phyloP scores from a whole-genome alignment of 2,329 filamentous ascomycete species.

The Peltaster fructicola region DNA sequence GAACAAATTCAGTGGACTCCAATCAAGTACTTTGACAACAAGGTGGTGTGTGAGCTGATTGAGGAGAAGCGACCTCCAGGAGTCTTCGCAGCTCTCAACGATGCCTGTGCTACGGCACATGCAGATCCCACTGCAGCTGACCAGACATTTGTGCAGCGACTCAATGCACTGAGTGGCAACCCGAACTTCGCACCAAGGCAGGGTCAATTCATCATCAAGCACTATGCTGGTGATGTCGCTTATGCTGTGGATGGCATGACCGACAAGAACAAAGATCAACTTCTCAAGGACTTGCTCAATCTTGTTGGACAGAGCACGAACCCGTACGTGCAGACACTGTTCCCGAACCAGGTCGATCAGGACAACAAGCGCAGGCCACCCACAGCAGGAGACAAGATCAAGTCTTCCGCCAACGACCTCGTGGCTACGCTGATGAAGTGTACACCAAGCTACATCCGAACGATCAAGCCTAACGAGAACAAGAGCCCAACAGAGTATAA shows the following conservation, averaged over 20 bases:
- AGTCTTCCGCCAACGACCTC: constrained; percentile 80
- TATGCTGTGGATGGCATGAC: constrained; percentile 95
- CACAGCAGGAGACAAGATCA: constrained; percentile 92
- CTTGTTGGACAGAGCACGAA: constrained; percentile 73
- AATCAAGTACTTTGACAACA: constrained; percentile 99
- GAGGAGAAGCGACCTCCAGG: constrained; percentile 80
- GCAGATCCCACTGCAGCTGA: constrained; percentile 89
- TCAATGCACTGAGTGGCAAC: constrained; percentile 75
- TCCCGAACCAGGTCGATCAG: constrained; percentile 85
- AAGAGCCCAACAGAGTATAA: constrained; percentile 93
- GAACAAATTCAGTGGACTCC: constrained; percentile 98
- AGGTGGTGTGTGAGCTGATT: constrained; percentile 93
- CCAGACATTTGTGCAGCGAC: constrained; percentile 81
- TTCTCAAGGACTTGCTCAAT: constrained; percentile 83
- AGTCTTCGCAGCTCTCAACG: constrained; percentile 89
- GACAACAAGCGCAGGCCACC: constrained; percentile 90
- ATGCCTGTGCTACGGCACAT: constrained; percentile 95
- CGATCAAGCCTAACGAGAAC: constrained; percentile 98
- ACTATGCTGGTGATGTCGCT: constrained; percentile 91
- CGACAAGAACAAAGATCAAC: constrained; percentile 97
- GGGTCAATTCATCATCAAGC: constrained; percentile 95
- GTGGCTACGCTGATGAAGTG: constrained; percentile 95
- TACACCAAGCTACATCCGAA: constrained; percentile 92
- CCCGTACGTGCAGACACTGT: constrained; percentile 68
- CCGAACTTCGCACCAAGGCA: constrained; percentile 81